A percentile compares a stretch with the other conserved stretches of the same genome.
phyloP scores from a whole-genome alignment of 2,329 filamentous ascomycete species.

The Metarhizium robertsii region DNA sequence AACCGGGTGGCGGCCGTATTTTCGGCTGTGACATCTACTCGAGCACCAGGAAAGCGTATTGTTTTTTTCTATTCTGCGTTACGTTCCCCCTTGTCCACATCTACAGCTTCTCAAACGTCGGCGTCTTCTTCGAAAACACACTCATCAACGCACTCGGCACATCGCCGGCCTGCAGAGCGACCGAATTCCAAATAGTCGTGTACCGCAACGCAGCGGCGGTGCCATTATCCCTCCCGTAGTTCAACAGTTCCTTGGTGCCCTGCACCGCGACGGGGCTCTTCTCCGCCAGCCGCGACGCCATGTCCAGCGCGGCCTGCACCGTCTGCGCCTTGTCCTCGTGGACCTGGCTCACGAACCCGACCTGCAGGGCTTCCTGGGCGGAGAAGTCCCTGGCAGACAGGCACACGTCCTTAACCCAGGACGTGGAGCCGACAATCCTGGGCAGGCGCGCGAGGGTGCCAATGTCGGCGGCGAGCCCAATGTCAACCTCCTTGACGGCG shows the following conservation, averaged over 20 bases:
- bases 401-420: constrained; percentile 74
- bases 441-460: constrained; percentile 66
- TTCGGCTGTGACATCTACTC: too few relatives aligned
- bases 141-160: constrained; percentile 65
- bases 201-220: constrained; percentile 75
- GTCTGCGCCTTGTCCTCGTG: constrained; percentile 53
- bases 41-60: too few relatives aligned
- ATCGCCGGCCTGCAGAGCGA: constrained; percentile 73
- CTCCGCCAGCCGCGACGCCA: constrained; percentile 56
- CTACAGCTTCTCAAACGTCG: constrained; percentile 77
- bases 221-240: constrained; percentile 69
- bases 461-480: constrained; percentile 71
- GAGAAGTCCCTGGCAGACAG: constrained; percentile 62
- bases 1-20: too few relatives aligned
- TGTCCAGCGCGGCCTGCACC: constrained; percentile 50
- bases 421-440: constrained; percentile 59
- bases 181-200: constrained; percentile 80
- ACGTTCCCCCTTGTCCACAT: too few relatives aligned
- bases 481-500: constrained; percentile 74
- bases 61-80: too few relatives aligned
- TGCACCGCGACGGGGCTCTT: constrained; percentile 87
- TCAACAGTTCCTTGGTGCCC: constrained; percentile 79
- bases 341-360: constrained; percentile 62
- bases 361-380: constrained; percentile 57
- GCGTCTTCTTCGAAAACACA: constrained; percentile 67